Conservation (phyloP, 2,329 filamentous ascomycete genomes). For the Gliomastix tumulicola region DNA sequence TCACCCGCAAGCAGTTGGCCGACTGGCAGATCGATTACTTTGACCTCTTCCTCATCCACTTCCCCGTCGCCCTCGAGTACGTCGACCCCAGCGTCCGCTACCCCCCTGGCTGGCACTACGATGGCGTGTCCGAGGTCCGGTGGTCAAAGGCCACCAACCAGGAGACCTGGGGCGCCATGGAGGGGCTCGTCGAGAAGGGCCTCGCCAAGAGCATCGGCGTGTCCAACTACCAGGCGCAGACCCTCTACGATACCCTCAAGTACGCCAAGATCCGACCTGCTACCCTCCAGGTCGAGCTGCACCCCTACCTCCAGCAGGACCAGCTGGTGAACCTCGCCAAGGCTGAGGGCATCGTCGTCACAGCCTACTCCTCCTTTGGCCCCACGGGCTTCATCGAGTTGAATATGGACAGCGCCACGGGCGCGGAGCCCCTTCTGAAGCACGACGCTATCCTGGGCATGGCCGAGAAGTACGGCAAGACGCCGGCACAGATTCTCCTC, state of each 20-base stretch:
- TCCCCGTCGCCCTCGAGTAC: conserved; percentile 80
- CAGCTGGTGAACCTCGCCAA: conserved; percentile 64
- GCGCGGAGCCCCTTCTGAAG: conserved; percentile 66
- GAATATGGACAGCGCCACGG: conserved; percentile 49
- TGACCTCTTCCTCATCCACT: conserved; percentile 85
- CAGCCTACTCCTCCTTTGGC: conserved; percentile 80
- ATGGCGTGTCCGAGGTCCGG: conserved; percentile 53
- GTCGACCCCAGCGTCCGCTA: conserved; percentile 74
- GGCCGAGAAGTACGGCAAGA: conserved; percentile 64
- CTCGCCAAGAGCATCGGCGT: conserved; percentile 71
- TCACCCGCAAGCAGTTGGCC: conserved; percentile 67
- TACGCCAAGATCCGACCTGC: conserved; percentile 70
- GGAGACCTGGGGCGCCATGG: conserved; percentile 79
- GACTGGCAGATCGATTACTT: conserved; percentile 88
- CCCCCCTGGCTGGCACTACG: conserved; percentile 71
- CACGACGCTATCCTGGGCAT: conserved; percentile 57
- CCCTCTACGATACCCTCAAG: conserved; percentile 72
- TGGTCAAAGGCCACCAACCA: conserved; percentile 65
- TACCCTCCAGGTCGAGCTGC: conserved; percentile 82
- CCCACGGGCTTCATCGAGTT: conserved; percentile 74
- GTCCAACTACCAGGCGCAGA: conserved; percentile 73
- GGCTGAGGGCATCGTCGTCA: conserved; percentile 64
- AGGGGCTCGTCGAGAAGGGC: conserved; percentile 61
- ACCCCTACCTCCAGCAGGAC: conserved; percentile 77
- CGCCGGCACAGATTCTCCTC: conserved; percentile 73